A percentile compares a stretch with the other conserved stretches of the same genome.
These are phyloP conservation scores for Funneliformis geosporum DNA, from an alignment of 192 early-diverging fungal genomes.

Conservation along the genomic window DNA sequence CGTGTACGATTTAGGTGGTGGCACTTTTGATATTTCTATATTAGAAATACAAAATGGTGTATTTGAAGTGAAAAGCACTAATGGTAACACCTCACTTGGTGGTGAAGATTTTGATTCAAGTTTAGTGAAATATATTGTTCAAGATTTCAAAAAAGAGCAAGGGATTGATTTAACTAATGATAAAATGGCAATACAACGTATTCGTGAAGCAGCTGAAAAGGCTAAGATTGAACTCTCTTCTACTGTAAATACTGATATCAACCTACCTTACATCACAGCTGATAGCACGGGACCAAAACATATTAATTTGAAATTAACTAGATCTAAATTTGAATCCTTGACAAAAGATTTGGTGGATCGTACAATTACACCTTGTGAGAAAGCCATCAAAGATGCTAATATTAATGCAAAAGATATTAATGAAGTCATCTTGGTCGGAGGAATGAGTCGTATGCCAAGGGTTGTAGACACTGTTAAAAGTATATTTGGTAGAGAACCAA, in stretches of 20 bases:
- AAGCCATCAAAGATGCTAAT: conserved; percentile 95
- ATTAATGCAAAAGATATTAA: conserved; percentile 78
- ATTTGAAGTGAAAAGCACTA: conserved; percentile 98
- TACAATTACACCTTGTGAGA: conserved; percentile 91
- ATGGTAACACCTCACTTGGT: conserved; percentile 89
- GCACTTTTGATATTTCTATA: conserved; percentile 97
- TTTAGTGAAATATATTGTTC: conserved; percentile 77
- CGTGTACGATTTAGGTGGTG: conserved; percentile 96
- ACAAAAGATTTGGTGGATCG: conserved; percentile 78
- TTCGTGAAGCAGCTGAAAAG: conserved; percentile 98
- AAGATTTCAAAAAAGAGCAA: conserved; percentile 91
- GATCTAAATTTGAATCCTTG: conserved; percentile 86
- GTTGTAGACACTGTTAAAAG: conserved; percentile 89
- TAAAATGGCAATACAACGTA: conserved; percentile 96
- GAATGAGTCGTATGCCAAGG: conserved; percentile 98
- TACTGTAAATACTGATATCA: conserved; percentile 91
- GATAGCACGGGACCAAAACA: conserved; percentile 91
- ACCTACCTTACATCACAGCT: conserved; percentile 93
- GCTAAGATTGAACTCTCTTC: conserved; percentile 98
- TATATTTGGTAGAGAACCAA: conserved; percentile 89
- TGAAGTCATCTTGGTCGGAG: conserved; percentile 97
- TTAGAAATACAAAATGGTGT: conserved; percentile 97
- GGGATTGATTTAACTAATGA: conserved; percentile 83
- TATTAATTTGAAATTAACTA: conserved; percentile 93
- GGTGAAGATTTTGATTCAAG: conserved; percentile 76